phyloP scores from a whole-genome alignment of 2,329 filamentous ascomycete genomes.

The Paraphoma sp. region DNA sequence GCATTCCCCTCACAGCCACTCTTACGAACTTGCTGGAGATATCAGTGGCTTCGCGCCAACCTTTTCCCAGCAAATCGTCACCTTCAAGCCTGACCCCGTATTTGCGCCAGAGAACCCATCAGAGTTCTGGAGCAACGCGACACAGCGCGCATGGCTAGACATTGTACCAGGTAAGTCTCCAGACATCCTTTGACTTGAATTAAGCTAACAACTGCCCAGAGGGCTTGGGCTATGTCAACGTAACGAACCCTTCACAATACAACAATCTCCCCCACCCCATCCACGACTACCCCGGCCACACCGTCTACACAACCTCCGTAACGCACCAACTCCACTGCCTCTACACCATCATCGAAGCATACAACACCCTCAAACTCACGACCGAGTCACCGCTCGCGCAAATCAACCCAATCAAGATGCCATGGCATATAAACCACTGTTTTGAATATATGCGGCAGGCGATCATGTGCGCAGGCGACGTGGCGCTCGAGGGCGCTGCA shows the following conservation, averaged over 20 bases:
- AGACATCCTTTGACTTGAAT: constrained; percentile 2
- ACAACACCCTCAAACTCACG: constrained; percentile 34
- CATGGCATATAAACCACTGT: constrained; percentile 45
- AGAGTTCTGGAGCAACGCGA: constrained; percentile 39
- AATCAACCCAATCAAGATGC: constrained; percentile 30
- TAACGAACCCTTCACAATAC: constrained; percentile 28
- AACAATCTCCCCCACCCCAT: constrained; percentile 39
- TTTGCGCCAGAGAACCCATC: constrained; percentile 39
- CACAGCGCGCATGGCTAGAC: constrained; percentile 38
- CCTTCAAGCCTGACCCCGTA: constrained; percentile 28
- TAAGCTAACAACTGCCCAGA: constrained; percentile 14
- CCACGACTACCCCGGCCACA: constrained; percentile 38
- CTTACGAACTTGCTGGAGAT: constrained; percentile 37
- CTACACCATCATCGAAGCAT: constrained; percentile 41
- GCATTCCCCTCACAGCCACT: constrained; percentile 11
- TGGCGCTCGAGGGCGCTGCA: constrained; percentile 41
- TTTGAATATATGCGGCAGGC: constrained; percentile 44
- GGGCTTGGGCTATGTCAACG: constrained; percentile 41
- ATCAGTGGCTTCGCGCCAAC: constrained; percentile 41
- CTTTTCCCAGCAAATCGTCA: constrained; percentile 42
- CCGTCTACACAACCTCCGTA: constrained; percentile 41
- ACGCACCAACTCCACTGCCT: constrained; percentile 45
- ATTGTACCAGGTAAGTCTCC: constrained; percentile 37
- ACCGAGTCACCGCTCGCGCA: constrained; percentile 11
- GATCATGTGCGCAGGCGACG: constrained; percentile 43